These are phyloP conservation scores for Cinnamomum chago DNA, from an alignment of 164 flowering plant species.

Conservation along the genomic window DNA sequence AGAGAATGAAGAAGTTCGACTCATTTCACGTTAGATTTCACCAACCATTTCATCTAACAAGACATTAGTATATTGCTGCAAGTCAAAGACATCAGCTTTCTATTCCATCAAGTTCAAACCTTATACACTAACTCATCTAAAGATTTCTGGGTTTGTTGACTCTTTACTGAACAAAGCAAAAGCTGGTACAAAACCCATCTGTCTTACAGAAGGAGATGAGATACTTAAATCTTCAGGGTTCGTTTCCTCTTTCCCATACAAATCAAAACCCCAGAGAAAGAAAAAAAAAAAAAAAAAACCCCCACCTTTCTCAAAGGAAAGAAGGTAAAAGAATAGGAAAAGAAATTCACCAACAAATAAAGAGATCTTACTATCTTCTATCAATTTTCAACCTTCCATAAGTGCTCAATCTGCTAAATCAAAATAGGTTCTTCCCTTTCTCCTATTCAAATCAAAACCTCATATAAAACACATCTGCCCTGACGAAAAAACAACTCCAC, in stretches of 20 bases:
- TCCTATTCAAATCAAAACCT: background rate
- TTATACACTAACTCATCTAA: background rate
- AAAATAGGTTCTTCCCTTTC: background rate
- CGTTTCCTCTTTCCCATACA: background rate
- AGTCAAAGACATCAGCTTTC: background rate
- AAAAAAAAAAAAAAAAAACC: no score
- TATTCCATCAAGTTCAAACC: background rate
- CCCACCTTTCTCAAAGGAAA: background rate
- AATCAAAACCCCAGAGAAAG: background rate
- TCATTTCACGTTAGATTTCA: conserved; percentile 48
- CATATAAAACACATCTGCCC: background rate
- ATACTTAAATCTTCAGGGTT: background rate
- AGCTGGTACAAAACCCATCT: background rate
- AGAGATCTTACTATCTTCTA: background rate
- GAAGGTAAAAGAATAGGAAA: no score
- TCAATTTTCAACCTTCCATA: background rate
- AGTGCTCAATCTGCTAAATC: background rate
- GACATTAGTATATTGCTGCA: background rate
- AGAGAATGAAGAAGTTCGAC: conserved; percentile 73
- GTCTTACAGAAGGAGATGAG: background rate
- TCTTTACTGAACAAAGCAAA: background rate
- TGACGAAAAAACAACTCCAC: background rate
- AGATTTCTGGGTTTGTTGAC: background rate
- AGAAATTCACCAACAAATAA: no score
- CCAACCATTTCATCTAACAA: background rate